These are phyloP conservation scores for Punica granatum DNA, from an alignment of 345 rosid species.

Conservation along the genomic window DNA sequence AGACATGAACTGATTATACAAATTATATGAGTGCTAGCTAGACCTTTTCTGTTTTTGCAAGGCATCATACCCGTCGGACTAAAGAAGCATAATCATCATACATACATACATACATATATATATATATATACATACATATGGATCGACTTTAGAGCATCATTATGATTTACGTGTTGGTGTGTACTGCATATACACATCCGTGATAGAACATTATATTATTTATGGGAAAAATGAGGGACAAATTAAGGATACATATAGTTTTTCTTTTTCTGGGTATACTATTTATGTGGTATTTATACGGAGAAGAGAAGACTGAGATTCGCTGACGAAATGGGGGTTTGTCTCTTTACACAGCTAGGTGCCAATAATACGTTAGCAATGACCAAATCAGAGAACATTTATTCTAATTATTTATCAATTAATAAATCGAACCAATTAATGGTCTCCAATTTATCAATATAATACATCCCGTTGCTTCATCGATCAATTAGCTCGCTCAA, in stretches of 20 bases:
- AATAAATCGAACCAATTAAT: not conserved
- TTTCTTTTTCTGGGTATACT: not conserved
- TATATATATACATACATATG: not conserved
- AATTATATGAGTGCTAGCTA: too few species aligned
- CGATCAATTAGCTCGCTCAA: not conserved
- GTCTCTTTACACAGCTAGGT: not conserved
- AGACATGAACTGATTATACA: too few species aligned
- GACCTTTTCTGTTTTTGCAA: too few species aligned
- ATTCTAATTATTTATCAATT: not conserved
- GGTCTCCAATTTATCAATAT: not conserved
- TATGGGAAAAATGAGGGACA: not conserved
- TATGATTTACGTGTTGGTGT: too few species aligned
- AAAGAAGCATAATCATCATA: too few species aligned
- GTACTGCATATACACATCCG: too few species aligned
- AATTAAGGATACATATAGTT: not conserved
- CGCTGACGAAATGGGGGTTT: conserved; percentile 13
- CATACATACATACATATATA: too few species aligned
- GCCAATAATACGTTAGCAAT: conserved; percentile 2
- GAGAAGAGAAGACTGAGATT: not conserved
- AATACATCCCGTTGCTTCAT: not conserved
- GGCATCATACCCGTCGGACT: too few species aligned
- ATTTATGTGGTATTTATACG: not conserved
- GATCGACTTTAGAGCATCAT: too few species aligned
- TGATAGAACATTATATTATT: too few species aligned
- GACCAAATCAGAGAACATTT: not conserved